Base-by-base conservation (phyloP, 192 early-diverging fungal genomes). In the Jimgerdemannia flammicorona region DNA sequence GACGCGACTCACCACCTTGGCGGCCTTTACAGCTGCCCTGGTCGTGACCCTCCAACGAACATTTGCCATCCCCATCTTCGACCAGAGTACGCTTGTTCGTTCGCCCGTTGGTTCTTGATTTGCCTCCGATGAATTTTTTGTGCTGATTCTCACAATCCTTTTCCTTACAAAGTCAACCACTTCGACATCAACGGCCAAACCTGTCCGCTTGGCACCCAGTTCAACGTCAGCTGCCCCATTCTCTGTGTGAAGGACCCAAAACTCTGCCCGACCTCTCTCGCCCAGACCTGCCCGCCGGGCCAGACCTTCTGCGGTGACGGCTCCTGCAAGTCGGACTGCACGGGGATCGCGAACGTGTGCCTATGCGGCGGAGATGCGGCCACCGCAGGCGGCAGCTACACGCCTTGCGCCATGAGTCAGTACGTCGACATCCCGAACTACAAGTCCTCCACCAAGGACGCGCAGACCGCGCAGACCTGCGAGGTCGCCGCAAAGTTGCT, bases 261-360 rank as follows among this genome's bases (percentile, higher is more conserved):
- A 59, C 73, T 85, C 73, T 91, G 89, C 70, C 89, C 89, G 3
- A 43, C 74, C 3, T 71, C 78, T 7, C 40, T 91, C 29, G 69
- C 76, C 20, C 75, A 85, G 4, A 72, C 67, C 19, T 90, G 87
- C 70, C 69, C 73, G 4, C 3, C 74, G 4, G 80, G 82, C 39
- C 74, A 81, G 73, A 73, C 78, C 70, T 84, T 87, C 65, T 91
- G 89, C 78, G 76, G 73, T 64, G 89, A 91, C 68, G 89, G 88
- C 72, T 74, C 79, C 20, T 91, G 89, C 71, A 4, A 84, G 3
- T 40, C 39, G 6, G 77, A 78, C 44, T 89, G 88, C 67, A 78
- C 43, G 3, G 75, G 71, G 29, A 77, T 88, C 6, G 76, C 43
- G 7, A 91, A 91, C 40, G 78, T 81, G 6, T 91, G 89, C 70